These are phyloP conservation scores for Pezicula radicicola DNA, from an alignment of 2,329 filamentous ascomycete genomes.

Conservation along the genomic window DNA sequence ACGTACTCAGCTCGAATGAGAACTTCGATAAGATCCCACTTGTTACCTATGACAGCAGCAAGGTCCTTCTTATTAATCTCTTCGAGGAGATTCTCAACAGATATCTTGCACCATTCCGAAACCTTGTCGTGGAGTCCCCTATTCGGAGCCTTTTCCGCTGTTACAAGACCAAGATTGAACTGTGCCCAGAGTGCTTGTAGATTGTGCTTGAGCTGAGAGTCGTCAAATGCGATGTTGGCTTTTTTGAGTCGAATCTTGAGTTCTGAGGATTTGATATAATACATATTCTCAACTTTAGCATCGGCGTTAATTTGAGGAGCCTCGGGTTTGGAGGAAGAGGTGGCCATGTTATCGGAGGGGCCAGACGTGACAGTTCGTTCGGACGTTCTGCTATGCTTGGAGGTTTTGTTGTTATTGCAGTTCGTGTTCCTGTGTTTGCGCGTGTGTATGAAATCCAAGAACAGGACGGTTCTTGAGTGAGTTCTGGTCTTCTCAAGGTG, in stretches of 20 bases:
- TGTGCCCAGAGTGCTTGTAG: not conserved
- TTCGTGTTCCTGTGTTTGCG: too few species aligned
- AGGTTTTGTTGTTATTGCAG: too few species aligned
- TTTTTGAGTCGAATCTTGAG: not conserved
- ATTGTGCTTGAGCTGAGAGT: not conserved
- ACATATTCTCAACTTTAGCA: slow-evolving; percentile 1
- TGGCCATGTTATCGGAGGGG: too few species aligned
- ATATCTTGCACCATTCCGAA: not conserved
- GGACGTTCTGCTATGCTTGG: too few species aligned
- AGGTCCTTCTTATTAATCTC: not conserved
- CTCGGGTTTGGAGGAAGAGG: too few species aligned
- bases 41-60: not conserved
- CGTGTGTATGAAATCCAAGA: too few species aligned
- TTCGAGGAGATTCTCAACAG: not conserved
- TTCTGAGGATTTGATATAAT: not conserved
- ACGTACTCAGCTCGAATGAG: slow-evolving; percentile 1
- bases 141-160: too few species aligned
- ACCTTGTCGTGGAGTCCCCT: not conserved
- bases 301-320: not conserved
- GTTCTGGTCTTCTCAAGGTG: too few species aligned
- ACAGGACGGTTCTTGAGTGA: too few species aligned
- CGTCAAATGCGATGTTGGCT: not conserved
- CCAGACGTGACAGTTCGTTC: too few species aligned
- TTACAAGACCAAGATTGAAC: not conserved
- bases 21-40: not conserved